Base-by-base conservation (phyloP, 768 basidiomycete genomes). In the Tulasnella sp. region DNA sequence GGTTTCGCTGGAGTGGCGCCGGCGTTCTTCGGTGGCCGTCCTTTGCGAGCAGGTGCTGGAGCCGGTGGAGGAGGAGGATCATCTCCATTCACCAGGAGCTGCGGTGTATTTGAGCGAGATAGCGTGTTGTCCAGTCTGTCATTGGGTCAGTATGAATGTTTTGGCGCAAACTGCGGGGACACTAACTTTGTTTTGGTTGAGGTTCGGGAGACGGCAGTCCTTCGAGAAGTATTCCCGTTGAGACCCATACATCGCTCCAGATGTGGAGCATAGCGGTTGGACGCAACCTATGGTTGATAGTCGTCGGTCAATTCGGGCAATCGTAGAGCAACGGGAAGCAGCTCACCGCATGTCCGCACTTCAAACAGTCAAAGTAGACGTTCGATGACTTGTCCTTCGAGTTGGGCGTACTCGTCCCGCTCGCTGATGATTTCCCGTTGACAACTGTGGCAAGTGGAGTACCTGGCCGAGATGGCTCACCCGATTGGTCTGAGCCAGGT, bases 251-350 rank as follows among this genome's bases (percentile, higher is more conserved):
- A 73, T 5, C 69, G 35, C 14, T 37, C 65, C 34, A 73, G 32
- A 37, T 73, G 72, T 7, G 72, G 72, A 3, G 72, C 72, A 62
- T 42, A 73, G 37, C 72, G 72, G 35, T 73, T 73, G 34, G 72
- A 73, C 3, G 72, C 72, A 17, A 73, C 42, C 72, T 73, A 37
- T 19, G 35, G 22, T 29, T 11, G 35, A 62, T 36, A 62, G 19
- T 1, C 14, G 39, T 36, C 34, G 1, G 29, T 44, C 32, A 35
- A 37, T 52, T 9, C 32, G 67, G n/a, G n/a, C n/a, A 8, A 26
- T 14, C 19, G 6, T 17, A 9, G 34, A 17, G 5, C 17, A n/a
- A n/a, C 19, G 14, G 41, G 42, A 5, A 35, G 5, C 8, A 5
- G 37, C 72, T 29, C 19, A 73, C 72, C 11, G 66, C 2, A 19